Base-by-base conservation (phyloP, 1,284 basidiomycete genomes). In the Porodaedalea pini region DNA sequence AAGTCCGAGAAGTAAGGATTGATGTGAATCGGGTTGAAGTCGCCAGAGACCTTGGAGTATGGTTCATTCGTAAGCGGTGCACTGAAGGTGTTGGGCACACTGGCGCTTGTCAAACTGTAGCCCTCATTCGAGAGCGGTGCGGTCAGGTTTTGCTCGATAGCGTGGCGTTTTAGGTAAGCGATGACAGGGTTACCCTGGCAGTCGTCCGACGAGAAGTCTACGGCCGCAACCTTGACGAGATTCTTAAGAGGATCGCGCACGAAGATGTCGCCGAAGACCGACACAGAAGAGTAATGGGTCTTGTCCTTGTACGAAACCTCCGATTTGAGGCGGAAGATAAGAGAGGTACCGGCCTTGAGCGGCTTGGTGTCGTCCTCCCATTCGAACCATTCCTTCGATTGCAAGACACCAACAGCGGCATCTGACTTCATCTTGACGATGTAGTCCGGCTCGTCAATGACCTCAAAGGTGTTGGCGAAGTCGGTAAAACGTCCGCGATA, bases 1-100 rank as follows among this genome's bases (percentile, higher is more conserved):
- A 92, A 94, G 70, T 94, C 89, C 27, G 96, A 85, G 78, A 99
- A 98, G 80, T 98, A 98, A 0, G 96, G 97, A 75, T 99, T 98
- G 74, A 97, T 80, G 73, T 99, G 97, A 65, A 99, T 97, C n/a
- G 92, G 90, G 66, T 90, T 98, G 80, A 93, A 98, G 74, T 99
- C 97, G 49, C 96, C 95, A 2, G 96, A 98, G 59, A 95, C 85
- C 71, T 89, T 87, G 4, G 94, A 98, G 77, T 98, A 98, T 3
- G 94, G 89, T 74, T 97, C 86, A 71, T 99, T 98, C 55, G 92
- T 92, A 41, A 90, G 76, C 15, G 95, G 92, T 2, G 92, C 79
- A 55, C 75, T 83, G 77, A 92, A 93, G 1, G 78, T 71, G 11
- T 85, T 84, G 8, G 79, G 74, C 11, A 78, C 74, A 13, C 79